A percentile compares a stretch with the other conserved stretches of the same genome.
Conservation (phyloP, 2,329 filamentous ascomycete genomes). For the Meredithiella fracta region DNA sequence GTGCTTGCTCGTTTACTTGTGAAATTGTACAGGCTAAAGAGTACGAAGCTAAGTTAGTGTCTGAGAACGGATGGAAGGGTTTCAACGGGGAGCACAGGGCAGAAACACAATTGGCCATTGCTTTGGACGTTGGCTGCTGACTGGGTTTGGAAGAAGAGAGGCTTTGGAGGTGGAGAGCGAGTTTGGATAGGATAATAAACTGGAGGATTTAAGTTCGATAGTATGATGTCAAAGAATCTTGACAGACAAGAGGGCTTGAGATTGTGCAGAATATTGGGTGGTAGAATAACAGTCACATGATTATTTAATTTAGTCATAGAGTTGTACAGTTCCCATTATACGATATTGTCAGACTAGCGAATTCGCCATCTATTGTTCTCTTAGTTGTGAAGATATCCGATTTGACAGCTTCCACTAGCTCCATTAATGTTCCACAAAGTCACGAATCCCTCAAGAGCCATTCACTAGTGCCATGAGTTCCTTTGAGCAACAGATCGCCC, state of each 20-base stretch:
- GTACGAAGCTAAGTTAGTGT: not conserved
- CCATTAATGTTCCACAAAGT: not conserved
- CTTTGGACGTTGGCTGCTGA: not conserved
- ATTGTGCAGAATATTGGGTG: not conserved
- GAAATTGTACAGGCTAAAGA: not conserved
- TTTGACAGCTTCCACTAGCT: not conserved
- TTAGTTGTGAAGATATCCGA: not conserved
- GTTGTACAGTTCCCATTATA: not conserved
- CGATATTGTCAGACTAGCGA: not conserved
- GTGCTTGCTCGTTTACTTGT: not conserved
- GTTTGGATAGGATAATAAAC: not conserved
- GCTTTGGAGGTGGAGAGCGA: not conserved
- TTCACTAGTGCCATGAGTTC: too few relatives aligned
- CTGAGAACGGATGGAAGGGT: not conserved
- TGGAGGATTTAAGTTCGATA: not conserved
- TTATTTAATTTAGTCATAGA: not conserved
- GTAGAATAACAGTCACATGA: too few relatives aligned
- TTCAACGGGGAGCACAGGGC: not conserved
- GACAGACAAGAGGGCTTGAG: not conserved
- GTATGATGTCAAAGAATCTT: not conserved
- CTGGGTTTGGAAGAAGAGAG: not conserved
- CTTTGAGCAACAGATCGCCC: too few relatives aligned
- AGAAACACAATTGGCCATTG: not conserved
- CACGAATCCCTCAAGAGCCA: too few relatives aligned
- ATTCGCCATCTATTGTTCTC: not conserved